phyloP scores from a whole-genome alignment of 2,329 filamentous ascomycete species.

The Raffaelea deltoideospora region DNA sequence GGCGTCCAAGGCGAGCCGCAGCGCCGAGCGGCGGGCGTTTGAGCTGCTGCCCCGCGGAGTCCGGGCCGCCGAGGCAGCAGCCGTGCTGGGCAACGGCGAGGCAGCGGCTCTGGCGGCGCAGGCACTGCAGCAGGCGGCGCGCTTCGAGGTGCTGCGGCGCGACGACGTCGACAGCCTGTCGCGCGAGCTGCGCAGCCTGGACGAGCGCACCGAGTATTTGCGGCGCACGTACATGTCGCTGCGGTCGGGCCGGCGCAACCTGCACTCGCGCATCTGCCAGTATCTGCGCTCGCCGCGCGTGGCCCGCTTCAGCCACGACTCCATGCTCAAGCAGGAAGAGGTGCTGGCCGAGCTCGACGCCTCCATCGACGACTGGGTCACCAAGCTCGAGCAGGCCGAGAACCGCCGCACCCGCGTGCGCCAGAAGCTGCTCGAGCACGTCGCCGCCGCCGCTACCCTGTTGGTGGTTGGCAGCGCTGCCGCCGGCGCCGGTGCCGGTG shows the following conservation, averaged over 20 bases:
- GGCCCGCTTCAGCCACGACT: slow-evolving; percentile 58
- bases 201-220: slow-evolving; percentile 65
- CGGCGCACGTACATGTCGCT: slow-evolving; percentile 63
- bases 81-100: slow-evolving; percentile 32
- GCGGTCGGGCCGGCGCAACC: slow-evolving; percentile 58
- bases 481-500: background rate
- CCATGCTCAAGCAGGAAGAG: slow-evolving; percentile 67
- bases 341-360: slow-evolving; percentile 60
- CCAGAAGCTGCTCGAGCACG: slow-evolving; percentile 69
- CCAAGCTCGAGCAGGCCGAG: slow-evolving; percentile 66
- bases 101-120: slow-evolving; percentile 39
- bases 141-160: slow-evolving; percentile 48
- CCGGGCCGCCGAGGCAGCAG: slow-evolving; percentile 34
- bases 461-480: background rate
- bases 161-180: slow-evolving; percentile 52
- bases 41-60: slow-evolving; percentile 45
- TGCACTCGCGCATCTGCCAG: slow-evolving; percentile 63
- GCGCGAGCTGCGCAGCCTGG: slow-evolving; percentile 58
- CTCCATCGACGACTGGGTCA: slow-evolving; percentile 68
- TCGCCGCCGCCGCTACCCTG: slow-evolving; percentile 54
- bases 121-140: slow-evolving; percentile 43
- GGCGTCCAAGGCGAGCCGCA: slow-evolving; percentile 29
- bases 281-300: slow-evolving; percentile 58
- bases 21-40: slow-evolving; percentile 40
- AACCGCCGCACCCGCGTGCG: slow-evolving; percentile 60